A percentile compares a stretch with the other conserved stretches of the same genome.
phyloP scores from a whole-genome alignment of 2,329 filamentous ascomycete genomes.

The Fusarium palustre region DNA sequence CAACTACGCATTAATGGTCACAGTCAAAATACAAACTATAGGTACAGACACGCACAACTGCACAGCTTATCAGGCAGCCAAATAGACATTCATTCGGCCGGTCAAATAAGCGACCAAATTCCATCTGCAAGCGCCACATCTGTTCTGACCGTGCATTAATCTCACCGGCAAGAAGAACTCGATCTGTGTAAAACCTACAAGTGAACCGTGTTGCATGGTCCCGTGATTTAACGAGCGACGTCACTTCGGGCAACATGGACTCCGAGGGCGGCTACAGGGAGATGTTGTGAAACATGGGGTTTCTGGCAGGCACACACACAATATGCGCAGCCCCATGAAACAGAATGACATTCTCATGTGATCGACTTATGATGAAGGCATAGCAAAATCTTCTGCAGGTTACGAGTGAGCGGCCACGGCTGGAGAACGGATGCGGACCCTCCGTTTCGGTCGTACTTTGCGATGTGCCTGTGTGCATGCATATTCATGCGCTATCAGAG shows the following conservation, averaged over 20 bases:
- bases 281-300: slow-evolving; percentile 43
- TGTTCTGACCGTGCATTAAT: slow-evolving; percentile 20
- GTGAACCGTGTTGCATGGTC: slow-evolving; percentile 26
- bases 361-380: slow-evolving; percentile 35
- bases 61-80: background rate
- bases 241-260: slow-evolving; percentile 31
- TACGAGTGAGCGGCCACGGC: slow-evolving; percentile 16
- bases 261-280: slow-evolving; percentile 37
- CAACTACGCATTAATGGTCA: slow-evolving; percentile 3
- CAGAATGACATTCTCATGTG: slow-evolving; percentile 38
- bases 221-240: slow-evolving; percentile 40
- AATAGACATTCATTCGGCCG: background rate
- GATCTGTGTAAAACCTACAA: slow-evolving; percentile 18
- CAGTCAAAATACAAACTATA: background rate
- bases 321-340: slow-evolving; percentile 15
- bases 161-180: background rate
- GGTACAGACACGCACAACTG: background rate
- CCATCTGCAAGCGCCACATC: background rate
- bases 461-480: slow-evolving; percentile 27
- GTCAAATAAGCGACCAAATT: background rate
- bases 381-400: slow-evolving; percentile 9
- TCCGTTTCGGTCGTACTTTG: slow-evolving; percentile 24
- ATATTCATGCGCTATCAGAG: slow-evolving; percentile 26
- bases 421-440: slow-evolving; percentile 19
- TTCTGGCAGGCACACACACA: slow-evolving; percentile 34